Conservation (phyloP, 2,329 filamentous ascomycete genomes). For the Talaromyces rugulosus region DNA sequence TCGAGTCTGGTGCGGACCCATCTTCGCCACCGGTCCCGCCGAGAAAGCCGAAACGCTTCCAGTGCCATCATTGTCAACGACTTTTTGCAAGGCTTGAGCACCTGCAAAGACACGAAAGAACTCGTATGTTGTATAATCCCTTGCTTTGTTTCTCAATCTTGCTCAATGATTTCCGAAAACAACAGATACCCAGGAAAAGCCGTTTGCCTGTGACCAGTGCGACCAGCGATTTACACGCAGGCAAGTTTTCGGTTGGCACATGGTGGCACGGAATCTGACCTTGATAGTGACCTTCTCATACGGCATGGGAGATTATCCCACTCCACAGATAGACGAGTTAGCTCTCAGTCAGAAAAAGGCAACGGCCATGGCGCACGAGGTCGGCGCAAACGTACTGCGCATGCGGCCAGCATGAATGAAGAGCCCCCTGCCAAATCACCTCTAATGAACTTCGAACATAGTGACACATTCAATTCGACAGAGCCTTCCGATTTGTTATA, state of each 20-base stretch:
- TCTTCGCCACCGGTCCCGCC: not conserved
- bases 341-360: not conserved
- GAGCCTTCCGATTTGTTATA: not conserved
- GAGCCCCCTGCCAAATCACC: constrained; percentile 22
- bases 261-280: constrained; percentile 11
- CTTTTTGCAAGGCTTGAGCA: constrained; percentile 35
- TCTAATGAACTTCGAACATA: constrained; percentile 12
- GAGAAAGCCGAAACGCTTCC: constrained; percentile 6
- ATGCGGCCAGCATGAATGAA: constrained; percentile 8
- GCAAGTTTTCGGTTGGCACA: constrained; percentile 19
- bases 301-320: constrained; percentile 39
- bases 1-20: not conserved
- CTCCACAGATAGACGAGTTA: not conserved
- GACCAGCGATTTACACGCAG: constrained; percentile 40
- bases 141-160: not conserved
- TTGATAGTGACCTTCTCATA: constrained; percentile 34
- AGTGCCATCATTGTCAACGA: constrained; percentile 18
- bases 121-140: constrained; percentile 13
- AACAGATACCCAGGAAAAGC: constrained; percentile 37
- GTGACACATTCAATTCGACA: not conserved
- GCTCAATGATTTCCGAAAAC: not conserved
- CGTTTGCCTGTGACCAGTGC: constrained; percentile 36
- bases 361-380: not conserved
- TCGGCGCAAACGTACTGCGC: constrained; percentile 10
- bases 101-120: constrained; percentile 38